Conservation (phyloP, 345 rosid species). For the Eucalyptus cladocalyx region DNA sequence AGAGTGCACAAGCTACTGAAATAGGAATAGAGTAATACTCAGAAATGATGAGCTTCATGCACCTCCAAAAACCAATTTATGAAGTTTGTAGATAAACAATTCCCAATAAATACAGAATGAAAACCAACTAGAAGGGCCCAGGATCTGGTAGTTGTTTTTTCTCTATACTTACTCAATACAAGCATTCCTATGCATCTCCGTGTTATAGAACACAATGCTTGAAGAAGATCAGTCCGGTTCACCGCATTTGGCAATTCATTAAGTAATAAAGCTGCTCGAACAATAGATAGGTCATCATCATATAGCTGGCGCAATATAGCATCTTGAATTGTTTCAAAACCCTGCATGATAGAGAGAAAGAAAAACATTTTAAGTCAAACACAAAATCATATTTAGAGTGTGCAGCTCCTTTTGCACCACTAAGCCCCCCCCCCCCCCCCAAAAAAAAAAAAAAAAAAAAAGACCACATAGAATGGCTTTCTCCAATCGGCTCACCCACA, state of each 20-base stretch:
- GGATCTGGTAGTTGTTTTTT: not conserved
- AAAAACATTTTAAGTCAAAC: not conserved
- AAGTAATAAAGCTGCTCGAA: conserved; percentile 57
- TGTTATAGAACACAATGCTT: conserved; percentile 37
- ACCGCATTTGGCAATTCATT: conserved; percentile 45
- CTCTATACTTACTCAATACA: conserved; percentile 35
- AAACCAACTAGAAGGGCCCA: not conserved
- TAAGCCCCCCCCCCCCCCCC: not conserved
- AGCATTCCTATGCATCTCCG: conserved; percentile 40
- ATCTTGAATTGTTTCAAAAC: conserved; percentile 49
- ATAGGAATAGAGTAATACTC: not conserved
- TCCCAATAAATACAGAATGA: not conserved
- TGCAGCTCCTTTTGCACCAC: not conserved
- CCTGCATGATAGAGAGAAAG: conserved; percentile 17
- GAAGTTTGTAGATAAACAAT: not conserved
- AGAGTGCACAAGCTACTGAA: not conserved
- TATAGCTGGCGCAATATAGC: conserved; percentile 56
- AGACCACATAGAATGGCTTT: not conserved
- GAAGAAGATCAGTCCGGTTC: conserved; percentile 38
- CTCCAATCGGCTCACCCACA: not conserved
- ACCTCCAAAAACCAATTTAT: not conserved
- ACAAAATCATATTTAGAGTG: not conserved
- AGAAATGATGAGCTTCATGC: not conserved
- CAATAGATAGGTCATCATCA: conserved; percentile 78
- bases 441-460: not conserved